Percentiles rank a stretch among this genome's conserved stretches.
Evolutionary conservation across 805 yeast species (phyloP).

Genomic region (Lipomyces yamadae): DNA sequence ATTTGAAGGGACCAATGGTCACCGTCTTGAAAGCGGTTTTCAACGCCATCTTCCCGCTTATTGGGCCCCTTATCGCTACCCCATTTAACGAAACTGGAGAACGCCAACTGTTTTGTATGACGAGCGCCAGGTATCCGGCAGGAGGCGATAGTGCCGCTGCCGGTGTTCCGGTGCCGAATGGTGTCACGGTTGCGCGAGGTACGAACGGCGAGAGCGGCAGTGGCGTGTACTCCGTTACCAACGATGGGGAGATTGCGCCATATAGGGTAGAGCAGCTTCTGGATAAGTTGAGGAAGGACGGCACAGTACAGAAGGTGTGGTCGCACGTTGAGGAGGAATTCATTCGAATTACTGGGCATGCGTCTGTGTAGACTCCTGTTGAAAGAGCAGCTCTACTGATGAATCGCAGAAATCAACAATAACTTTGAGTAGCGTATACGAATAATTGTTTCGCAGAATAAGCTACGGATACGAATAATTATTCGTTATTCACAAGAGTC

Average conservation of each 20-base stretch:
- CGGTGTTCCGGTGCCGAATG: conserved; percentile 3
- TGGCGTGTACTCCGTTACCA: conserved; percentile 9
- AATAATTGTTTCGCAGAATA: no score
- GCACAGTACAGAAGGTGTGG: conserved; percentile 1
- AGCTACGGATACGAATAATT: no score
- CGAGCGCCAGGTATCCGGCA: conserved; percentile 5
- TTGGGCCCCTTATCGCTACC: conserved; percentile 7
- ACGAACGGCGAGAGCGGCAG: conserved; percentile 5
- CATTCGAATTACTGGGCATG: neutral
- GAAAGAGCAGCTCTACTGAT: no score
- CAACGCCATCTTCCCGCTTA: no score
- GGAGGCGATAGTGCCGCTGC: neutral
- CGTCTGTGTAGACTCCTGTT: no score
- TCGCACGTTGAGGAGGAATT: conserved; percentile 1
- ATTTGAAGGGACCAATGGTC: conserved; percentile 3
- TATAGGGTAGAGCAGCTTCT: conserved; percentile 1
- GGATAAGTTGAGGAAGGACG: conserved; percentile 2
- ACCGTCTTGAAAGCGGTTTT: conserved; percentile 1
- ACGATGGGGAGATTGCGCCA: conserved; percentile 5
- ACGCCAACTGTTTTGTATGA: conserved; percentile 9
- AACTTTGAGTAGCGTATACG: no score
- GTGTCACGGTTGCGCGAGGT: conserved; percentile 1
- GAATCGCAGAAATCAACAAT: no score
- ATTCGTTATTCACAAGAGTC: no score
- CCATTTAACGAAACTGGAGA: conserved; percentile 8